Evolutionary conservation across 768 basidiomycete genomes (phyloP), one percentile per base, ranked within the genome.

Genomic region (Mycena capillaripes): DNA sequence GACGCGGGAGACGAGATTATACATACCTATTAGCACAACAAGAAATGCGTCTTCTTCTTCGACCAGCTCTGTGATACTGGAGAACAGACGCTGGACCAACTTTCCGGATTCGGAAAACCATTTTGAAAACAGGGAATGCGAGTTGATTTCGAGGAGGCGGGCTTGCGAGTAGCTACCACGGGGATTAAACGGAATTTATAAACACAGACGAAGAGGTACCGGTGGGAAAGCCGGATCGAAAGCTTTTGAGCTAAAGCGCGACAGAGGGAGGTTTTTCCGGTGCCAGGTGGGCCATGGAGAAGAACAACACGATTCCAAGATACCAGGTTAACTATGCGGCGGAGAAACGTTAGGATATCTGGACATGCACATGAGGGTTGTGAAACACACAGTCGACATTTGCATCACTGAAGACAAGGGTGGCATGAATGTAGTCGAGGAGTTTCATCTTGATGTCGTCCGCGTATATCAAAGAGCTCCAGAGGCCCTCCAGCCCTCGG

Each of bases 41-140:
- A 99, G 92, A 77, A 99, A 98, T 19, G 90, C 90, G 67, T 92
- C 91, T 73, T 97, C 95, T 76, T 98, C 97, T 59, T 98, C 97
- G 0, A 95, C 93, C 82, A 99, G 88, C 74, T 98, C 97, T 44
- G 89, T 94, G 67, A 99, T 96, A 69, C 89, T 94, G 44, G 87
- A 89, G 79, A 99, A 99, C 21, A 99, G 86, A 56, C 94, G 90
- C 78, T 99, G 97, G 2, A 99, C 98, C 32, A 99, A 90, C 81
- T 99, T 99, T 19, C 98, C 98, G 0, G 97, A 98, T 80, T 99
- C 98, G 0, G 97, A 98, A 83, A 99, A 99, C 97, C 98, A 99
- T 76, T 97, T 95, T 19, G 96, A 97, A 81, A 99, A 99, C 19
- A 99, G 88, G 2, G 97, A 98, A 82, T 99, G 98, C 0, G 98